Evolutionary conservation across 345 rosid genomes (phyloP).

Genomic region (Sapria himalayana): DNA sequence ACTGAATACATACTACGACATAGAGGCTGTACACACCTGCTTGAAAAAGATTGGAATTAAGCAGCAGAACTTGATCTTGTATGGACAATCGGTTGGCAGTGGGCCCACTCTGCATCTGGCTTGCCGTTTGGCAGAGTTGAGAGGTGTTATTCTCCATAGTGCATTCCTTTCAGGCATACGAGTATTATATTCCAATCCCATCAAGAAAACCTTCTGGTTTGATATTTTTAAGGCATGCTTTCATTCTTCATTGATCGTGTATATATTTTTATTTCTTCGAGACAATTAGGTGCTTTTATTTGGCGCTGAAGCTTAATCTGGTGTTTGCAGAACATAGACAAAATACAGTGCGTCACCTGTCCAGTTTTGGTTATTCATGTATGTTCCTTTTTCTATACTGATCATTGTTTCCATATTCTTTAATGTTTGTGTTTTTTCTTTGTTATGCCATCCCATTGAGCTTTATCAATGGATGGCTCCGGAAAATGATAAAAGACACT

Average conservation of each 20-base stretch:
- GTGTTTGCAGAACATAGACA: constrained; percentile 75
- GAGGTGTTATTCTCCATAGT: constrained; percentile 90
- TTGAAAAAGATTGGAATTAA: constrained; percentile 48
- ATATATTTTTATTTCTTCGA: too few relatives aligned
- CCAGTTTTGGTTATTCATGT: constrained; percentile 95
- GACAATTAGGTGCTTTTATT: neutral
- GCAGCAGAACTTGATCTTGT: constrained; percentile 68
- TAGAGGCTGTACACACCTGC: constrained; percentile 74
- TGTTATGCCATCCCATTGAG: too few relatives aligned
- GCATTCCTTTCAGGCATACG: constrained; percentile 93
- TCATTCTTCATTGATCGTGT: neutral
- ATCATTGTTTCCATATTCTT: neutral
- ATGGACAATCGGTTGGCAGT: constrained; percentile 96
- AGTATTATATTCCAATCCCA: constrained; percentile 78
- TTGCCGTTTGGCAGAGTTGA: constrained; percentile 35
- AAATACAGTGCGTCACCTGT: constrained; percentile 65
- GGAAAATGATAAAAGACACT: too few relatives aligned
- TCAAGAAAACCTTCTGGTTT: constrained; percentile 88
- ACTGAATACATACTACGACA: constrained; percentile 79
- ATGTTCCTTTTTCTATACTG: constrained; percentile 14
- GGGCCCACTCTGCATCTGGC: constrained; percentile 89
- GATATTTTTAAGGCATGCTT: constrained; percentile 66
- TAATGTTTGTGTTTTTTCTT: neutral
- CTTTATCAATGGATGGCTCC: too few relatives aligned
- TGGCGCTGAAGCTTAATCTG: constrained; percentile 8